These are phyloP conservation scores for Aurifilum marmelostoma DNA, from an alignment of 2,329 filamentous ascomycete genomes.

Conservation along the genomic window DNA sequence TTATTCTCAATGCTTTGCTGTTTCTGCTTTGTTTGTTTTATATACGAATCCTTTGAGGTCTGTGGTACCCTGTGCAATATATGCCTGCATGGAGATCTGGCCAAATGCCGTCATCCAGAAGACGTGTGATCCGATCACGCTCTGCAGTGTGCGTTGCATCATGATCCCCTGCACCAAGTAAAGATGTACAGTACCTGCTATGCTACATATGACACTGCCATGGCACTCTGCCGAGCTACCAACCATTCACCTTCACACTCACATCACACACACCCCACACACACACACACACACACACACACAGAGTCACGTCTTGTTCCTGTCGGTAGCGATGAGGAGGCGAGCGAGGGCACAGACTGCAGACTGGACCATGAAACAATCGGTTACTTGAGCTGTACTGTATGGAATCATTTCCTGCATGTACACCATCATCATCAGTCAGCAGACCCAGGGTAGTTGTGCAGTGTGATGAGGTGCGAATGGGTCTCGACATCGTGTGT, in stretches of 20 bases:
- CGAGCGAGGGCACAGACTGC: conserved; percentile 17
- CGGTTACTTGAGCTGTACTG: background rate
- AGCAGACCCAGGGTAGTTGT: background rate
- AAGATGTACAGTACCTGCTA: background rate
- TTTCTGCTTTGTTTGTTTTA: background rate
- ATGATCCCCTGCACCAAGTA: conserved; percentile 16
- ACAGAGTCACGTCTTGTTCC: conserved; percentile 12
- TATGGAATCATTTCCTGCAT: background rate
- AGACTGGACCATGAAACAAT: conserved; percentile 11
- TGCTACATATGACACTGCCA: background rate
- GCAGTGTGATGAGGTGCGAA: conserved; percentile 19
- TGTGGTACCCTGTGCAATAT: background rate
- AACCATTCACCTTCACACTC: background rate
- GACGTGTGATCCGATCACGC: conserved; percentile 25
- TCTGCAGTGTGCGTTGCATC: conserved; percentile 21
- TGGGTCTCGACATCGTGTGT: conserved; percentile 6
- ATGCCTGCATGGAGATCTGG: conserved; percentile 9
- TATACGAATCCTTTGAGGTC: background rate
- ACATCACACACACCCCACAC: background rate
- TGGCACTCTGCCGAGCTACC: background rate
- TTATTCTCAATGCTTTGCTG: background rate
- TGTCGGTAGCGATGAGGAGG: conserved; percentile 20
- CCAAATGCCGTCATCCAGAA: conserved; percentile 23
- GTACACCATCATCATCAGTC: background rate
- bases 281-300: background rate